Base-by-base conservation (phyloP, 169 alveolate genomes). In the Plasmodium ovale region DNA sequence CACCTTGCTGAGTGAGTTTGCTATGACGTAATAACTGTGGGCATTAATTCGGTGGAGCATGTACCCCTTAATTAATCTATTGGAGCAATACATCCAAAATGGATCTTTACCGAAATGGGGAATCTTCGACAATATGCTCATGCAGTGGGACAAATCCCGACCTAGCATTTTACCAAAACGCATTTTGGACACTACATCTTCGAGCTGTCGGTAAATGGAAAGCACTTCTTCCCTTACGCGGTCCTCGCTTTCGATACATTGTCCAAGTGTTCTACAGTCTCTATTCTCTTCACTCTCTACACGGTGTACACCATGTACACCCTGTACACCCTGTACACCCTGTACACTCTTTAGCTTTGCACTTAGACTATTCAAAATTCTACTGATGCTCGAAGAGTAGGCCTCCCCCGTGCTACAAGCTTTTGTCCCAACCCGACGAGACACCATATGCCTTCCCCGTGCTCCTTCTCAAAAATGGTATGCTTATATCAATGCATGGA, bases 131-230 rank as follows among this genome's bases (percentile, higher is more conserved):
- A 82, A 1, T n/a, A 82, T 82, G 19, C 67, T 82, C 90, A 82
- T 82, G 29, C 90, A 82, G 29, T 82, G 54, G 0, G 90, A 82
- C 16, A 82, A 59, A 71, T 82, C 90, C 23, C 90, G 19, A 35
- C 90, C 90, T 14, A 82, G 9, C 90, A 82, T 82, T 82, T 58
- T 65, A 29, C 44, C 51, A 39, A 56, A 37, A 19, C 67, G 19
- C 19, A 82, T 64, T 33, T 82, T 82, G 10, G 5, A 19, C 35
- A 82, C 23, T 3, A 56, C 62, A 51, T 64, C 58, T 33, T 82
- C 90, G 44, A 49, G 67, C 14, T 82, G 84, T 16, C 21, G 64
- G 29, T 37, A 37, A 19, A 82, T 39, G 33, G 5, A 14, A 16
- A 12, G 6, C 12, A 60, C 0, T 56, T n/a, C 27, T 56, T 56